Conservation (phyloP, 106 monocot genomes). For the Xerophyta viscosa region DNA sequence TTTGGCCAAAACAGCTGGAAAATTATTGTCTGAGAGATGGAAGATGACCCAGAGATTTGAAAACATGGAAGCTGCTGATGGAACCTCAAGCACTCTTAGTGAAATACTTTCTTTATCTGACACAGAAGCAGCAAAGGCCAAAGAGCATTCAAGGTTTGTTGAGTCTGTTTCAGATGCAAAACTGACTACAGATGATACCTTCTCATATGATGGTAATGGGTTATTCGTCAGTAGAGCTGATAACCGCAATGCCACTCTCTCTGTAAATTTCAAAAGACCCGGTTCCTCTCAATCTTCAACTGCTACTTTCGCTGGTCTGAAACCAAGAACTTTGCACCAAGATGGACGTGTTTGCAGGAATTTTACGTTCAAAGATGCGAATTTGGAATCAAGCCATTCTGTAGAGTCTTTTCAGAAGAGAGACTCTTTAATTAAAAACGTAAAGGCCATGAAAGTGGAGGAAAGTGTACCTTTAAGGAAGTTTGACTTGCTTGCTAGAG, state of each 20-base stretch:
- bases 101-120: slow-evolving; percentile 54
- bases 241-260: slow-evolving; percentile 21
- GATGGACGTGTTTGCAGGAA: background rate
- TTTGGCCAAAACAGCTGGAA: slow-evolving; percentile 31
- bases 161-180: slow-evolving; percentile 7
- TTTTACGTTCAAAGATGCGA: slow-evolving; percentile 22
- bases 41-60: slow-evolving; percentile 15
- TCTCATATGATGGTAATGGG: background rate
- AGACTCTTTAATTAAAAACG: slow-evolving; percentile 7
- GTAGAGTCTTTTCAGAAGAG: slow-evolving; percentile 2
- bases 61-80: slow-evolving; percentile 7
- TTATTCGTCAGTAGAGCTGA: slow-evolving; percentile 22
- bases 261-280: slow-evolving; percentile 8
- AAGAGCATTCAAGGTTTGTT: background rate
- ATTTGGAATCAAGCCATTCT: slow-evolving; percentile 6
- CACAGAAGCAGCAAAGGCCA: slow-evolving; percentile 16
- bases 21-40: slow-evolving; percentile 37
- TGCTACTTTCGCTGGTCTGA: slow-evolving; percentile 3
- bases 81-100: slow-evolving; percentile 27
- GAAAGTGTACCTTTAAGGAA: slow-evolving; percentile 20
- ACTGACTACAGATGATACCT: background rate
- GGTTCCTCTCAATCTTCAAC: slow-evolving; percentile 19
- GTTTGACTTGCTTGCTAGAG: slow-evolving; percentile 6
- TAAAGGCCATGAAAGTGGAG: background rate
- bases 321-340: background rate